Conservation (phyloP, 257 asterid genomes). For the Fraxinus excelsior region DNA sequence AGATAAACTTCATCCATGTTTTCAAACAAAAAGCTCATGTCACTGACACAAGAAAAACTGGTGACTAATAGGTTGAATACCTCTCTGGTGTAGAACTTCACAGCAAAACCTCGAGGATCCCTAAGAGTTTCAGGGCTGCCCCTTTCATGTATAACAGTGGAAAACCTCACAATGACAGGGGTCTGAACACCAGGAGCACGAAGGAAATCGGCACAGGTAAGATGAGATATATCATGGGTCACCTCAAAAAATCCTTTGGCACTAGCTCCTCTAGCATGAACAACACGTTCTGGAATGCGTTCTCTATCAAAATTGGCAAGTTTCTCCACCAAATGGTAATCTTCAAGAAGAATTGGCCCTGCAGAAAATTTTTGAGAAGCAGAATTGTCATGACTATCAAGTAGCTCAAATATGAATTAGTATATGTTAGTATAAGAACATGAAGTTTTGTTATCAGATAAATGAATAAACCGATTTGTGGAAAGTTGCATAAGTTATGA, state of each 20-base stretch:
- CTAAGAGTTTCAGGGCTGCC: slow-evolving; percentile 98
- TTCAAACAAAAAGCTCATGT: too few species aligned
- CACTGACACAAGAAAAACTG: slow-evolving; percentile 3
- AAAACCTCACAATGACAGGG: slow-evolving; percentile 85
- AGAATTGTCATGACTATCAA: too few species aligned
- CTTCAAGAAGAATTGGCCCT: slow-evolving; percentile 96
- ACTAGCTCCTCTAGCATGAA: slow-evolving; percentile 96
- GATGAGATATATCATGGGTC: slow-evolving; percentile 82
- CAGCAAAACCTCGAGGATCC: slow-evolving; percentile 86
- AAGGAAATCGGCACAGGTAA: slow-evolving; percentile 94
- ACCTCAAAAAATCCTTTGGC: slow-evolving; percentile 98
- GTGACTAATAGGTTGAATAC: slow-evolving; percentile 38
- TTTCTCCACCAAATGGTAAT: slow-evolving; percentile 90
- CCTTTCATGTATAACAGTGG: slow-evolving; percentile 95
- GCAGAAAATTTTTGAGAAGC: neutral
- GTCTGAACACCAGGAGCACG: slow-evolving; percentile 97
- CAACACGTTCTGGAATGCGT: slow-evolving; percentile 93
- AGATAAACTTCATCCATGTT: neutral
- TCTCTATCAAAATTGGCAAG: slow-evolving; percentile 88
- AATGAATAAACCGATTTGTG: too few species aligned
- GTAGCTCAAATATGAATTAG: too few species aligned
- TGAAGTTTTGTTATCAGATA: too few species aligned
- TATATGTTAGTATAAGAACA: too few species aligned
- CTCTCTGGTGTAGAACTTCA: slow-evolving; percentile 62
- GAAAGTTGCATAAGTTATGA: too few species aligned